phyloP scores from a whole-genome alignment of 192 early-diverging fungal species.

The Coemansia sp. region DNA sequence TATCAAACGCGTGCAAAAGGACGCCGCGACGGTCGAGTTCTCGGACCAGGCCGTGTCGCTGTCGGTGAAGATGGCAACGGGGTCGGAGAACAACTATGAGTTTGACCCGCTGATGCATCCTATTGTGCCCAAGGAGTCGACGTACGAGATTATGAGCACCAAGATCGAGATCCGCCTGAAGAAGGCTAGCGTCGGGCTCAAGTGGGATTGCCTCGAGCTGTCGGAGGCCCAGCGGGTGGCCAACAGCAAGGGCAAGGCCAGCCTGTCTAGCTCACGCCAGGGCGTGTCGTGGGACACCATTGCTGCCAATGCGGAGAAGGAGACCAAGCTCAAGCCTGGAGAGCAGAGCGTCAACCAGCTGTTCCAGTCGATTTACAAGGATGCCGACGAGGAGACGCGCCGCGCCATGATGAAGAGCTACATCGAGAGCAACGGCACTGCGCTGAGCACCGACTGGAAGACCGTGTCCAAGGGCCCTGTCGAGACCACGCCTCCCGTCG shows the following conservation, averaged over 20 bases:
- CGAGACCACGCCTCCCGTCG: conserved; percentile 90
- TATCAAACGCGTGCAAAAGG: conserved; percentile 83
- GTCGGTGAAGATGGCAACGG: conserved; percentile 79
- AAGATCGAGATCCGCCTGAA: conserved; percentile 94
- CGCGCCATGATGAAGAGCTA: conserved; percentile 99
- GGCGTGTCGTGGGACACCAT: conserved; percentile 87
- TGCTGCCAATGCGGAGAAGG: conserved; percentile 73
- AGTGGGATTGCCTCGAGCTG: conserved; percentile 79
- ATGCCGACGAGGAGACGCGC: conserved; percentile 84
- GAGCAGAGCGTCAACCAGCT: conserved; percentile 89
- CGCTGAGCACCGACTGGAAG: conserved; percentile 93
- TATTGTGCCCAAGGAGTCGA: conserved; percentile 72
- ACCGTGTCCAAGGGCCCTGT: conserved; percentile 86
- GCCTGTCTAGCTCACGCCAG: conserved; percentile 60
- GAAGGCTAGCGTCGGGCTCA: conserved; percentile 74
- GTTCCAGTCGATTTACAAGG: conserved; percentile 93
- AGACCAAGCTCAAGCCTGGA: conserved; percentile 82
- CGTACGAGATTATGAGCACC: conserved; percentile 83
- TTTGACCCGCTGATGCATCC: conserved; percentile 85
- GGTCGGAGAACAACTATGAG: conserved; percentile 88
- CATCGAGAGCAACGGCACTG: conserved; percentile 93
- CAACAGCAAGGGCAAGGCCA: conserved; percentile 40
- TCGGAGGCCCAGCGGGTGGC: conserved; percentile 47
- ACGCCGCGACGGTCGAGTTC: conserved; percentile 72
- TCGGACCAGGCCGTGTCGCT: conserved; percentile 69